A percentile compares a stretch with the other conserved stretches of the same genome.
phyloP scores from a whole-genome alignment of 345 rosid genomes.

The Syzygium oleosum region DNA sequence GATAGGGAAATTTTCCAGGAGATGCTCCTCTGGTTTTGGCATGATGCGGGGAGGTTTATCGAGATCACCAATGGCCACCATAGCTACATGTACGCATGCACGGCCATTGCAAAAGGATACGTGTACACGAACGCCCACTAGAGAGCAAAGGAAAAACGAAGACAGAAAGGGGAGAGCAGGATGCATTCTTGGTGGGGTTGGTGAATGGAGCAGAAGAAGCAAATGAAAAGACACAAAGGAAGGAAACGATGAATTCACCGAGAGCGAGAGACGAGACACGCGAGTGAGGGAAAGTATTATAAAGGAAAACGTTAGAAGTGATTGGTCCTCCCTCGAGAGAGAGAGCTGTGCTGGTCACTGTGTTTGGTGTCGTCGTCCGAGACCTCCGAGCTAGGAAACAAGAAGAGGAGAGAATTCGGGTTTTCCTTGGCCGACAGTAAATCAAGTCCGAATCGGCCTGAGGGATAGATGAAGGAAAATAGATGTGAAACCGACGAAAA shows the following conservation, averaged over 20 bases:
- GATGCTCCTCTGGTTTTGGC: not conserved
- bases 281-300: no score
- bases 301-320: no score
- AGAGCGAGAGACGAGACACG: not conserved
- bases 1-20: not conserved
- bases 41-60: not conserved
- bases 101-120: not conserved
- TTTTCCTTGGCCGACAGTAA: not conserved
- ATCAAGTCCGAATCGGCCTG: not conserved
- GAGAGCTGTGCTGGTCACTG: not conserved
- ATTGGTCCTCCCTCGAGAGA: no score
- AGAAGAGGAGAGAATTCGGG: not conserved
- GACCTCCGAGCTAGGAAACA: not conserved
- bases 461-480: not conserved
- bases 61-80: no score
- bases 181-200: not conserved
- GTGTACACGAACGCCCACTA: not conserved
- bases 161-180: not conserved
- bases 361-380: not conserved
- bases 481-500: not conserved
- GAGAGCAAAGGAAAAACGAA: not conserved
- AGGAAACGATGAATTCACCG: not conserved
- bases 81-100: not conserved
- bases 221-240: not conserved
- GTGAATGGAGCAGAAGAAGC: not conserved